A percentile compares a stretch with the other conserved stretches of the same genome.
Evolutionary conservation across 345 rosid genomes (phyloP).

Genomic region (Leavenworthia alabamica): DNA sequence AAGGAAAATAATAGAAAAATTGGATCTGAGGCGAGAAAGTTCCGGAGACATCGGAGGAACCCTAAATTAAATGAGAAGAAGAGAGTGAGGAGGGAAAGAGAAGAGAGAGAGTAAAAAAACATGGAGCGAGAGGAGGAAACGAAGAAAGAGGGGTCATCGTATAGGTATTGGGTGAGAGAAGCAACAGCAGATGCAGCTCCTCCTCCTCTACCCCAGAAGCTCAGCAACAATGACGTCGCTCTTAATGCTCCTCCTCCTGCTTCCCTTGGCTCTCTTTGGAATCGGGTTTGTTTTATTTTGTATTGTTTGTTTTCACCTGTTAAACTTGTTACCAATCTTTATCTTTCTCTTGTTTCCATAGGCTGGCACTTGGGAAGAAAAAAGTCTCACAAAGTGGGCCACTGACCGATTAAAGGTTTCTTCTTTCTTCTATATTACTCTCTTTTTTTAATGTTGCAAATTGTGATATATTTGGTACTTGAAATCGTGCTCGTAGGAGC

Average conservation of each 20-base stretch:
- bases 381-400: slow-evolving; percentile 83
- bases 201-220: slow-evolving; percentile 61
- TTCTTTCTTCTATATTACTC: background rate
- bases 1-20: slow-evolving; percentile 19
- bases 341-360: slow-evolving; percentile 10
- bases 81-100: background rate
- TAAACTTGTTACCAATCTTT: background rate
- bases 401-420: slow-evolving; percentile 65
- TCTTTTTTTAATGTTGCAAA: background rate
- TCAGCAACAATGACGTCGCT: slow-evolving; percentile 36
- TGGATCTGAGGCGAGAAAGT: slow-evolving; percentile 21
- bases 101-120: background rate
- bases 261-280: slow-evolving; percentile 83
- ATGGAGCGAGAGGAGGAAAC: slow-evolving; percentile 43
- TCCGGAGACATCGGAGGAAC: slow-evolving; percentile 34
- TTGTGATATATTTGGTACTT: background rate
- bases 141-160: slow-evolving; percentile 41
- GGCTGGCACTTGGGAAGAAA: slow-evolving; percentile 99
- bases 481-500: slow-evolving; percentile 40
- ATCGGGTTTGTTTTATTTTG: slow-evolving; percentile 36
- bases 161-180: slow-evolving; percentile 88
- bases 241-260: slow-evolving; percentile 26
- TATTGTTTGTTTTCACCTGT: background rate
- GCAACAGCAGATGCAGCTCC: slow-evolving; percentile 70
- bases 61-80: slow-evolving; percentile 24